These are phyloP conservation scores for Ophiognomonia clavigignenti-juglandacearum DNA, from an alignment of 2,329 filamentous ascomycete genomes.

Conservation along the genomic window DNA sequence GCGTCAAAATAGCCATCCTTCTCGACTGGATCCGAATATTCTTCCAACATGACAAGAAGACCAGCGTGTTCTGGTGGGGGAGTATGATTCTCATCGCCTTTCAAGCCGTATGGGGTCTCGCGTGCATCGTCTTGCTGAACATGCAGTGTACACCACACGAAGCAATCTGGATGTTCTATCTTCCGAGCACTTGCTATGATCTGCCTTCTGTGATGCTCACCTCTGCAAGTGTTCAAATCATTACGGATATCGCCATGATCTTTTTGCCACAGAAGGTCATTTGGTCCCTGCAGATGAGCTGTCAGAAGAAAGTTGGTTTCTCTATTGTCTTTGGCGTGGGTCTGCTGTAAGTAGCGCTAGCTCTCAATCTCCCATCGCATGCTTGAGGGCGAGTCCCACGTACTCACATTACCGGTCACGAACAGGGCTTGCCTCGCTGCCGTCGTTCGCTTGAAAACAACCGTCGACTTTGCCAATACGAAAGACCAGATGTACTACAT, in stretches of 20 bases:
- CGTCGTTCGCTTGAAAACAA: conserved; percentile 30
- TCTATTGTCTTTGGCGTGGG: conserved; percentile 28
- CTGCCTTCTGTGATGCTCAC: conserved; percentile 23
- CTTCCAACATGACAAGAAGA: conserved; percentile 21
- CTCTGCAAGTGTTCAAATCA: conserved; percentile 28
- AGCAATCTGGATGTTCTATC: conserved; percentile 28
- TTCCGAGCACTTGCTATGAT: conserved; percentile 24
- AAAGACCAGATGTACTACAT: conserved; percentile 31
- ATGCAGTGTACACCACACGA: conserved; percentile 28
- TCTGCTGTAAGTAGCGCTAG: conserved; percentile 29
- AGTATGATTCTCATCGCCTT: conserved; percentile 25
- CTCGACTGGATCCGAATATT: conserved; percentile 38
- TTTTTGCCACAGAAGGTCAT: conserved; percentile 30
- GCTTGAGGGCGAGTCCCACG: neutral
- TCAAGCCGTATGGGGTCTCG: conserved; percentile 25
- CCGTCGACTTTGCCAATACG: conserved; percentile 25
- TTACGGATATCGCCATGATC: conserved; percentile 28
- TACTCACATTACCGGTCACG: neutral
- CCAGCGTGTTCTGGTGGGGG: conserved; percentile 30
- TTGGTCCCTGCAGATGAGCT: conserved; percentile 26
- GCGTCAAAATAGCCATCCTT: conserved; percentile 36
- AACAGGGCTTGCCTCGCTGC: conserved; percentile 36
- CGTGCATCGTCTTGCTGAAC: conserved; percentile 28
- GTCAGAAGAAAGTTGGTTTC: conserved; percentile 27
- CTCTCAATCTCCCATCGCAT: too few relatives aligned